Evolutionary conservation across 2,329 filamentous ascomycete genomes (phyloP), one percentile per base, ranked within the genome.

Genomic region (Aspergillus japonicus): DNA sequence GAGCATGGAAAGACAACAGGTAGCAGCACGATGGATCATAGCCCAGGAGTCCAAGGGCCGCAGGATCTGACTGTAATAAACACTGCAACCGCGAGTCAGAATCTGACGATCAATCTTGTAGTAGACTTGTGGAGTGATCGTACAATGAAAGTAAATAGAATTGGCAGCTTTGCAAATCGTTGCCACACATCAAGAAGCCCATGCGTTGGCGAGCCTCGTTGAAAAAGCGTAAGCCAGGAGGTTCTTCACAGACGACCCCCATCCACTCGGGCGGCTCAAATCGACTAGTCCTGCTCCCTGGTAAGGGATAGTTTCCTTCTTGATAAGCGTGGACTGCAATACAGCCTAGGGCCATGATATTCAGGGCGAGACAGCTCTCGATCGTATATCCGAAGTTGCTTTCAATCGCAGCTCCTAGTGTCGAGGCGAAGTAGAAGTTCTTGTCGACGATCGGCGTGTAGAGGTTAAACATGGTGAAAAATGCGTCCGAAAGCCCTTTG

Each of bases 41-140:
- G 79, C 77, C 80, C 82, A 84, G 4, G 81, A 81, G 62, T 85
- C 82, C 62, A 83, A 78, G 0, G 82, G 82, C 31, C 82, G 80
- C 24, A 83, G 68, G 0, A 81, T 78, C 61, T 85, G 82, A 7
- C 77, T 80, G 62, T 83, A 83, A 63, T 82, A 83, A 48, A 82
- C 66, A 26, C 71, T 73, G 14, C 5, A 47, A 3, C 14, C 26
- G 33, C 10, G n/a, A 7, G 42, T 62, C 31, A 62, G 61, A 14
- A 53, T n/a, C 4, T 7, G 7, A 44, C 6, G 3, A 23, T 2
- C 3, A 39, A 26, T 24, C 3, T 12, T 19, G 26, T 44, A n/a
- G 23, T 44, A n/a, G 23, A 29, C 26, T 29, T 8, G 26, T 10
- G 26, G 7, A 49, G 29, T 7, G n/a, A 23, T 60, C 73, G 11